Base-by-base conservation (phyloP, 768 basidiomycete species). In the Obba rivulosa region DNA sequence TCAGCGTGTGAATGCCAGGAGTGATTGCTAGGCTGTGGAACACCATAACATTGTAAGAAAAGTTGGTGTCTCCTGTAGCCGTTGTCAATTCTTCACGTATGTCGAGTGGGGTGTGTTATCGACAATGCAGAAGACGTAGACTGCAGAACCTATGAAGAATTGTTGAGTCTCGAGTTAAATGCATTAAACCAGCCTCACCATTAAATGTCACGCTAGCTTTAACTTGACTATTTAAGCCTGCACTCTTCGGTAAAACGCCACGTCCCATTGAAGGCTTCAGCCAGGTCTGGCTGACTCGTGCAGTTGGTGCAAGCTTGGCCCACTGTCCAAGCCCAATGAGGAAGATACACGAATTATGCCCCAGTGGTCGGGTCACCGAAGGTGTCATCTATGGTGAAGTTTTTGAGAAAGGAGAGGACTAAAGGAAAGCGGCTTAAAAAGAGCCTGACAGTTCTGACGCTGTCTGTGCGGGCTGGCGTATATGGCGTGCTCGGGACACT, bases 71-170 rank as follows among this genome's bases (percentile, higher is more conserved):
- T 23, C 41, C 16, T 7, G 25, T 11, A 17, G 24, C n/a, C 20
- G 28, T 31, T 31, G 28, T 31, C 7, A 31, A 17, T 35, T 24
- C 5, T 2, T 48, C 25, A 21, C 14, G 20, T 28, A 21, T 17
- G 8, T 35, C 28, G 31, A 35, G 11, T 3, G 20, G 3, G 10
- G 23, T 18, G 24, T 39, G 1, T 35, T 24, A 35, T 3, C 24
- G 11, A 70, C 51, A 21, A 66, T 62, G 50, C 71, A 72, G 52
- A 62, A 73, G 2, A 75, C 69, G 55, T 74, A 75, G n/a, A 77
- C 56, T 1, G 73, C 72, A 16, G 69, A 64, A 9, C 73, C 73
- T 75, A 45, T 8, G 34, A 25, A 50, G 20, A 42, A 16, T 20
- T 4, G 2, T 17, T n/a, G 8, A 31, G 20, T 16, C 17, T 43